A percentile compares a stretch with the other conserved stretches of the same genome.
Conservation (phyloP, 352 stramenopile species). For the Globisporangium takayamanum region DNA sequence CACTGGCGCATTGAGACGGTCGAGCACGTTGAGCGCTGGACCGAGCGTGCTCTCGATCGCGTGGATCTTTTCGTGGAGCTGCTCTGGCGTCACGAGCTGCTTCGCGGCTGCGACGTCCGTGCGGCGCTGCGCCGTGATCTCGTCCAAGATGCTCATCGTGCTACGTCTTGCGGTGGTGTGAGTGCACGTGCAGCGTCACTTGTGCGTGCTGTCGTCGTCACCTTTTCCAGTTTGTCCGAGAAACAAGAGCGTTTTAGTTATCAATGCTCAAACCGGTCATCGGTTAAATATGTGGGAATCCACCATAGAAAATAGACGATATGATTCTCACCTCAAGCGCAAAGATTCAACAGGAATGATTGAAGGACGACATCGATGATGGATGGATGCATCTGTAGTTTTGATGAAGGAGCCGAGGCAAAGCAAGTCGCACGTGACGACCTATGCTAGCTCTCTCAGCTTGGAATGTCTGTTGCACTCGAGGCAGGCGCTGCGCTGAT, state of each 20-base stretch:
- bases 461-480: slow-evolving; percentile 1
- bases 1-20: slow-evolving; percentile 74
- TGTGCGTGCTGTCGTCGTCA: neutral
- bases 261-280: no score
- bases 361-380: no score
- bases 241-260: no score
- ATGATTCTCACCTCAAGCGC: no score
- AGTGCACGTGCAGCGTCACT: no score
- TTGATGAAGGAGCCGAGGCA: no score
- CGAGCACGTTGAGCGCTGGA: slow-evolving; percentile 80
- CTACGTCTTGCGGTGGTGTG: slow-evolving; percentile 1
- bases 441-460: neutral
- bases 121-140: slow-evolving; percentile 71
- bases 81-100: slow-evolving; percentile 24
- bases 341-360: no score
- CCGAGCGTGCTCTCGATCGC: slow-evolving; percentile 76
- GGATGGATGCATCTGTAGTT: no score
- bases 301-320: no score
- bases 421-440: no score
- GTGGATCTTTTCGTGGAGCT: slow-evolving; percentile 72
- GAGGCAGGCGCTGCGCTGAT: slow-evolving; percentile 17
- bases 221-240: no score
- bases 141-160: slow-evolving; percentile 65
- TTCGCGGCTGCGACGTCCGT: slow-evolving; percentile 63
- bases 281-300: no score